A percentile compares a stretch with the other conserved stretches of the same genome.
These are phyloP conservation scores for Candida germanica DNA, from an alignment of 805 yeast genomes.

Conservation along the genomic window DNA sequence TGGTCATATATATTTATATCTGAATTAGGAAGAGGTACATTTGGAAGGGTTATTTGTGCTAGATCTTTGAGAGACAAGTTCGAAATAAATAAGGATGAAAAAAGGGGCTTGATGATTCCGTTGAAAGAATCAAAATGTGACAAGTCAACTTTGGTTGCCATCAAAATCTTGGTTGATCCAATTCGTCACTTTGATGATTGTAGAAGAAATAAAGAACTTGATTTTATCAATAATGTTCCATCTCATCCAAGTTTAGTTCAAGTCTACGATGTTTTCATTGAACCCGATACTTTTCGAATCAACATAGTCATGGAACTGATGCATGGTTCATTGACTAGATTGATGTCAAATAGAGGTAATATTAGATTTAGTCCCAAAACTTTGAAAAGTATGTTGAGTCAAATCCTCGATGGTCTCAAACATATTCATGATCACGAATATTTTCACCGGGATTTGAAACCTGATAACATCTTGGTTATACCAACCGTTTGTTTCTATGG, in stretches of 20 bases:
- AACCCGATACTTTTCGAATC: constrained; percentile 52
- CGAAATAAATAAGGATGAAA: not conserved
- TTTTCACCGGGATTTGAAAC: constrained; percentile 90
- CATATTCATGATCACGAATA: constrained; percentile 73
- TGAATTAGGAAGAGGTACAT: constrained; percentile 69
- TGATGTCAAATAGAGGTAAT: constrained; percentile 60
- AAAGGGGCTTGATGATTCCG: constrained; percentile 23
- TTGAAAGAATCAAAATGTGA: constrained; percentile 17
- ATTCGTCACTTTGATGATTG: constrained; percentile 35
- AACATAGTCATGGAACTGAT: constrained; percentile 88
- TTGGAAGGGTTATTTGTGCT: constrained; percentile 69
- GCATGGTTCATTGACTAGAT: constrained; percentile 77
- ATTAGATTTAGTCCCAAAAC: constrained; percentile 55
- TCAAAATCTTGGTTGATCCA: constrained; percentile 70
- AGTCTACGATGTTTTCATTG: constrained; percentile 76
- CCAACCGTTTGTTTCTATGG: constrained; percentile 56
- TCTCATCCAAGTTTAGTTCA: constrained; percentile 72
- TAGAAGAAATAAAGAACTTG: constrained; percentile 56
- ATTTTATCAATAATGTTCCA: constrained; percentile 63
- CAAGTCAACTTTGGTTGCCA: constrained; percentile 51
- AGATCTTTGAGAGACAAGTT: constrained; percentile 34
- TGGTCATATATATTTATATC: constrained; percentile 46
- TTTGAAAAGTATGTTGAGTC: constrained; percentile 64
- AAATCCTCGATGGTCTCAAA: constrained; percentile 69
- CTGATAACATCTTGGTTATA: constrained; percentile 81